These are phyloP conservation scores for Zygosaccharomyces bisporus DNA, from an alignment of 805 yeast genomes.

Conservation along the genomic window DNA sequence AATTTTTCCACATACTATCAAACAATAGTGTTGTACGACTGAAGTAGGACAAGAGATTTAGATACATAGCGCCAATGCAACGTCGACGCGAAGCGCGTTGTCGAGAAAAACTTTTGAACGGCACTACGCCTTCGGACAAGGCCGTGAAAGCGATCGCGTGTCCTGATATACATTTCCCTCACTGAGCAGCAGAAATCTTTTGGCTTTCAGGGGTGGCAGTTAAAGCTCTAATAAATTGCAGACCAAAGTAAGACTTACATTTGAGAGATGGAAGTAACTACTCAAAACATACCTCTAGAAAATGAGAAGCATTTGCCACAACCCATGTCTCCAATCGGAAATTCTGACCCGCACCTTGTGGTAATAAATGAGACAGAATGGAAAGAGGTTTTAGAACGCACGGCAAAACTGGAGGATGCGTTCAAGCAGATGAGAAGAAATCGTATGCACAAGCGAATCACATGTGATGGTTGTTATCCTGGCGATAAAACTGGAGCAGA, in stretches of 20 bases:
- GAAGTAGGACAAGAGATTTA: too few species aligned
- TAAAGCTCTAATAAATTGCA: too few species aligned
- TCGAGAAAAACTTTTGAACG: not conserved
- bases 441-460: not conserved
- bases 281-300: not conserved
- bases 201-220: not conserved
- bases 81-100: too few species aligned
- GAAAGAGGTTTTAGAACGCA: not conserved
- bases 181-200: not conserved
- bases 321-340: not conserved
- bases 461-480: slow-evolving; percentile 31
- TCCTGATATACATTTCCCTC: not conserved
- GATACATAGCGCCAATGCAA: too few species aligned
- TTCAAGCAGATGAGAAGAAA: not conserved
- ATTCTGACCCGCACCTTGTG: not conserved
- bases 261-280: not conserved
- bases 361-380: not conserved
- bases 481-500: slow-evolving; percentile 11
- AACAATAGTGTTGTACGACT: too few species aligned
- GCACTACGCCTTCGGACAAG: not conserved
- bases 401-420: not conserved
- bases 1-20: too few species aligned
- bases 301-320: not conserved
- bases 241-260: not conserved
- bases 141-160: not conserved